A percentile compares a stretch with the other conserved stretches of the same genome.
Evolutionary conservation across 2,329 filamentous ascomycete genomes (phyloP).

Genomic region (Venturia oleaginea): DNA sequence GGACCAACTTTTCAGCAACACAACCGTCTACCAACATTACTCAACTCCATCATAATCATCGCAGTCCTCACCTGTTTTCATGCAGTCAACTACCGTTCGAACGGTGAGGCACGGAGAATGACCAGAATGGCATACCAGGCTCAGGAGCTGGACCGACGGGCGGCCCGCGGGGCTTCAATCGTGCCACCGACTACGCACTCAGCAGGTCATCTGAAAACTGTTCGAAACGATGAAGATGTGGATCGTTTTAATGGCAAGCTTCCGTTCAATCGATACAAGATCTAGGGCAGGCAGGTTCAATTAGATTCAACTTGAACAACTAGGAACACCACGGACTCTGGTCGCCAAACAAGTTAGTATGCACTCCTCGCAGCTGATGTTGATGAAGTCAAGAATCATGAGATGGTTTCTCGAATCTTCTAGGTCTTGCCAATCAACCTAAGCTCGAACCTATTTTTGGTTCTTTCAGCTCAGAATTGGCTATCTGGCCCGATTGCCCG

Average conservation of each 20-base stretch:
- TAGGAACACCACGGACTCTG: conserved; percentile 20
- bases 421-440: background rate
- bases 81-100: background rate
- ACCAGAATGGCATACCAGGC: background rate
- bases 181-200: background rate
- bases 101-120: background rate
- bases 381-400: conserved; percentile 14
- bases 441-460: conserved; percentile 1
- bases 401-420: conserved; percentile 7
- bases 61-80: background rate
- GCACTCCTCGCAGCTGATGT: conserved; percentile 22
- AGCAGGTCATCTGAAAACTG: background rate
- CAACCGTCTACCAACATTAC: background rate
- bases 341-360: conserved; percentile 19
- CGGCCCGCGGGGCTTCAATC: background rate
- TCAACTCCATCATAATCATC: background rate
- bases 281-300: conserved; percentile 9
- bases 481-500: conserved; percentile 24
- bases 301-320: conserved; percentile 15
- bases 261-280: background rate
- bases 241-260: background rate
- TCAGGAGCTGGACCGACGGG: background rate
- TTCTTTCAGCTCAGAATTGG: conserved; percentile 28
- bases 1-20: background rate
- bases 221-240: background rate